Evolutionary conservation across 495 filamentous ascomycete species (phyloP), one percentile per base, ranked within the genome.

Genomic region (Paragyromitra xinjiangensis): DNA sequence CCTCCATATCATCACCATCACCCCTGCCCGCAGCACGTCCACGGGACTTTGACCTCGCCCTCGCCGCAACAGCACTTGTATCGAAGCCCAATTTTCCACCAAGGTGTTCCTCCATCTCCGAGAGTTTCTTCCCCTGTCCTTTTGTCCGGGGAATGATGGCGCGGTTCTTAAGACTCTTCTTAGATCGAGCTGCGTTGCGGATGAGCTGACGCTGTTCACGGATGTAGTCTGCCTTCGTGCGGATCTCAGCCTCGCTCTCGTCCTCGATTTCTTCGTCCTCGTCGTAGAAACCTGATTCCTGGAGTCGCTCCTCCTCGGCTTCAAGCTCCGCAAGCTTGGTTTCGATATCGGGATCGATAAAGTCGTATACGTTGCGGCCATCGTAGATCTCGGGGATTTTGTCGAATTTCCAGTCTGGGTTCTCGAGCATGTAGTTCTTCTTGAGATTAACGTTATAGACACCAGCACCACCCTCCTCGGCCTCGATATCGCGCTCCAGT

Each of bases 321-420:
- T 99, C 95, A 48, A 99, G 87, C 56, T 94, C 93, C 37, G 90
- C 90, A 50, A 99, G 88, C 85, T 95, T 98, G 72, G 88, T 87
- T 79, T 97, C 95, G 84, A 99, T 98, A 71, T 99, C 95, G 0
- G 95, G 94, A 79, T 98, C 95, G 82, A 98, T 90, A 83, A 91
- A 99, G 83, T 99, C 95, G 86, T 93, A 94, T 42, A 99, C 93
- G 84, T 99, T 98, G 87, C 93, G 93, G 82, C 95, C 95, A 79
- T 97, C 90, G 85, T 92, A 91, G 51, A 95, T 86, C 83, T 99
- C 96, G 34, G 96, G 96, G 12, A 98, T 91, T 84, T 92, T 95
- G 86, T 99, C 95, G 82, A 97, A 88, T 83, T 96, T 97, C 95
- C 95, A 98, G 16, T 95, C 92, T 29, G 90, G 88, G 81, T 97